Base-by-base conservation (phyloP, 1,139 yeast genomes). In the Debaryomyces fabryi region DNA sequence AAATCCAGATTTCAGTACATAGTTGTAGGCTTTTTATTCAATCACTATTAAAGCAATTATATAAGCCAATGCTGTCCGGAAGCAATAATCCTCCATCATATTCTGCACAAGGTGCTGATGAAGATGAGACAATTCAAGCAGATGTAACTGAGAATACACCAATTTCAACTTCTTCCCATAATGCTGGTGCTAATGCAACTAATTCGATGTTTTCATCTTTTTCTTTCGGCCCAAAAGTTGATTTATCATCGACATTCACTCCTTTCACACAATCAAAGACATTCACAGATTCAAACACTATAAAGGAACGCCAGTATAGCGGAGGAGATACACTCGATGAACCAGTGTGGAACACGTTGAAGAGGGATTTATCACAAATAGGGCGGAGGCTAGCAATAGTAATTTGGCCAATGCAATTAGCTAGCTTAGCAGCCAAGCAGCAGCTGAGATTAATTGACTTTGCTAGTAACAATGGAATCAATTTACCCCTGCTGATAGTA, bases 251-350 rank as follows among this genome's bases (percentile, higher is more conserved):
- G 6, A 58, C 76, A 7, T 74, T 73, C 53, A 61, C 73, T 10
- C 76, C 78, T 6, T 74, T 74, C 52, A 59, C 65, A 5, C 55
- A 65, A 5, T 49, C 58, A 27, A 56, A 60, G 10, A 50, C 58
- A 8, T 59, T 76, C 44, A 68, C 72, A 10, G 73, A 72, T 9
- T 79, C 81, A 53, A 84, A 81, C 54, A 79, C 79, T 48, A 75
- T 86, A 25, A 78, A 80, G 54, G 93, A 86, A 62, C 79, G 89
- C 35, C 85, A 88, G 53, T 88, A 85, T 64, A 70, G 86, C 25
- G 96, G 96, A 2, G 93, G 95, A 36, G 90, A 88, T 61, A 88
- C 96, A 1, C 69, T 89, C 13, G 96, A 89, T 63, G 96, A 89
- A 68, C 90, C 96, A 0, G 91, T 89, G 3, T 65, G 79, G 59